Percentiles rank a stretch among this genome's conserved stretches.
phyloP scores from a whole-genome alignment of 352 stramenopile species.

The Globisporangium paroecandrum region DNA sequence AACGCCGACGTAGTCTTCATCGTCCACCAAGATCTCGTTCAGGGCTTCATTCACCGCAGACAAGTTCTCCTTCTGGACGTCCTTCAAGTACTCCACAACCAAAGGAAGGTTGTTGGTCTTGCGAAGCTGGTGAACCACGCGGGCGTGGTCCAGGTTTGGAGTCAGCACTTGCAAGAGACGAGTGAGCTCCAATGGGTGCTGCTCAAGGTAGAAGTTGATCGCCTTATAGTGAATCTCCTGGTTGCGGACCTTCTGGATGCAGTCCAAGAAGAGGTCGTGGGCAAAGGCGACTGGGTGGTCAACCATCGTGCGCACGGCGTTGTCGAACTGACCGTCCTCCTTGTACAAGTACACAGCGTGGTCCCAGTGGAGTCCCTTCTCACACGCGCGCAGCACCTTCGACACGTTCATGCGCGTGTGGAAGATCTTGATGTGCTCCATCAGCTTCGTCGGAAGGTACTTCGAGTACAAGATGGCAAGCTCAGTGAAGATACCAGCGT shows the following conservation, averaged over 20 bases:
- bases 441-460: constrained; percentile 98
- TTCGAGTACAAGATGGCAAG: constrained; percentile 99
- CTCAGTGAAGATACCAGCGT: constrained; percentile 99
- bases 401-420: constrained; percentile 99
- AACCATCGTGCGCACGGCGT: constrained; percentile 99
- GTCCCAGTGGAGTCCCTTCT: constrained; percentile 98
- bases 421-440: constrained; percentile 99
- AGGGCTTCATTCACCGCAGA: constrained; percentile 98
- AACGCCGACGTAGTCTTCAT: constrained; percentile 98
- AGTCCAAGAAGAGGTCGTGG: constrained; percentile 99
- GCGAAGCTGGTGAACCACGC: constrained; percentile 97
- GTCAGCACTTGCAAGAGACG: constrained; percentile 97
- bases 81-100: constrained; percentile 97
- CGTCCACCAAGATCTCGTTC: constrained; percentile 95
- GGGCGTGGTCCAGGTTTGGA: constrained; percentile 97
- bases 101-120: constrained; percentile 97
- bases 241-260: constrained; percentile 99
- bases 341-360: constrained; percentile 99
- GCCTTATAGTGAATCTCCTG: constrained; percentile 99
- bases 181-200: constrained; percentile 96
- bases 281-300: constrained; percentile 96
- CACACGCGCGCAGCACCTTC: constrained; percentile 96
- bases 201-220: constrained; percentile 98
- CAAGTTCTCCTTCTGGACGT: constrained; percentile 98
- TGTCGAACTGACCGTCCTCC: constrained; percentile 99